Evolutionary conservation across 306 rosid species (phyloP).

Genomic region (barrel medic (Medicago truncatula)): DNA sequence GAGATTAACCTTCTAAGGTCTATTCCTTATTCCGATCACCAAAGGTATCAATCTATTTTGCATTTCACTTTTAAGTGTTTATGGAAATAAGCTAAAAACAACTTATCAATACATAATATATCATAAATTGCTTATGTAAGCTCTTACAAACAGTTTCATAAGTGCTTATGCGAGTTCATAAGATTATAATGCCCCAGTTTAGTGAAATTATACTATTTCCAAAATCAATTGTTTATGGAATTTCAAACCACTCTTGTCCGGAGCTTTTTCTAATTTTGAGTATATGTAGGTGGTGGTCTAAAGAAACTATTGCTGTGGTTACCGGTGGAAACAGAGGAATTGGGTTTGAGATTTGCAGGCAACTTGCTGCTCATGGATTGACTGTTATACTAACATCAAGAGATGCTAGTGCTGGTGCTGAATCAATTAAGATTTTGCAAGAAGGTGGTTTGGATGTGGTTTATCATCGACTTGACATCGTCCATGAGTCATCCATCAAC

Average conservation of each 20-base stretch:
- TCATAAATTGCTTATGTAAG: too few species aligned
- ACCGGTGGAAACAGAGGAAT: conserved; percentile 71
- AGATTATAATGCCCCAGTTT: too few species aligned
- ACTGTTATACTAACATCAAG: conserved; percentile 50
- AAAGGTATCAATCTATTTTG: conserved; percentile 54
- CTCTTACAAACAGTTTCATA: too few species aligned
- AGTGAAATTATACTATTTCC: too few species aligned
- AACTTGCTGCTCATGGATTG: conserved; percentile 48
- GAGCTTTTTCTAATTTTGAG: not conserved
- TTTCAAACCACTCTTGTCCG: too few species aligned
- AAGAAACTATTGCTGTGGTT: conserved; percentile 82
- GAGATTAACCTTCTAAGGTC: conserved; percentile 78
- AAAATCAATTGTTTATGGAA: too few species aligned
- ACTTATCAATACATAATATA: too few species aligned
- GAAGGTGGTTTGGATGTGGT: conserved; percentile 77
- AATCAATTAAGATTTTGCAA: conserved; percentile 75
- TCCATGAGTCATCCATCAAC: conserved; percentile 61
- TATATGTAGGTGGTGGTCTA: conserved; percentile 86
- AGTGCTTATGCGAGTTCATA: too few species aligned
- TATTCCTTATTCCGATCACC: conserved; percentile 88
- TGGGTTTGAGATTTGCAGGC: conserved; percentile 48
- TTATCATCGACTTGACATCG: conserved; percentile 79
- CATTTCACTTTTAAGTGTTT: not conserved
- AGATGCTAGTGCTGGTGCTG: conserved; percentile 62
- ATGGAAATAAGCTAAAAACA: too few species aligned